These are phyloP conservation scores for Oxytropis ochrocephala DNA, from an alignment of 306 rosid species.

Conservation along the genomic window DNA sequence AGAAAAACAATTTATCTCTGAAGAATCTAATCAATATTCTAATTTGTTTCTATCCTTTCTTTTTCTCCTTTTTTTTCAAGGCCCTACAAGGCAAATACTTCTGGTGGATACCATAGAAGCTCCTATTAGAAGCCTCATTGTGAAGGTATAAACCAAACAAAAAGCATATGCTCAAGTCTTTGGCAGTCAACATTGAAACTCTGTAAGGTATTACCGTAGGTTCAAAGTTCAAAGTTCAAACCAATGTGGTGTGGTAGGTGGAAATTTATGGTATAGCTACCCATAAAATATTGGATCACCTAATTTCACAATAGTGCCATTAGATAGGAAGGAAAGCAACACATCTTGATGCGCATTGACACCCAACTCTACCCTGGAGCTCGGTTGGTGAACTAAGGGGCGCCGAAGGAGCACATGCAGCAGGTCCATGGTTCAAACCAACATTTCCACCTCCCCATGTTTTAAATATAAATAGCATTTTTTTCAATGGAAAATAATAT, in stretches of 20 bases:
- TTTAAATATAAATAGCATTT: neutral
- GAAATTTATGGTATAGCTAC: constrained; percentile 21
- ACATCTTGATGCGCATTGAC: neutral
- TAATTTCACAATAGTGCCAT: constrained; percentile 18
- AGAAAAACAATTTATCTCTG: neutral
- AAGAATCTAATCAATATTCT: constrained; percentile 6
- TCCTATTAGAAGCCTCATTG: neutral
- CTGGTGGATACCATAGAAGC: constrained; percentile 2
- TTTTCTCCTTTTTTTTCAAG: constrained; percentile 13
- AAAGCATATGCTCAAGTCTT: constrained; percentile 28
- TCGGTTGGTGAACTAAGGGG: too few relatives aligned
- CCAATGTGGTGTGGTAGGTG: constrained; percentile 24
- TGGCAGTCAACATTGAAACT: constrained; percentile 23
- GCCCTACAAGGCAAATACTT: constrained; percentile 8
- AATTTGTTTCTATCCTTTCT: neutral
- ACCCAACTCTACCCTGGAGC: neutral
- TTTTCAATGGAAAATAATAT: neutral
- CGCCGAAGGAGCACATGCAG: too few relatives aligned
- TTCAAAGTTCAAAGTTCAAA: constrained; percentile 11
- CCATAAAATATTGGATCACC: constrained; percentile 19
- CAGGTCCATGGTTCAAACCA: too few relatives aligned
- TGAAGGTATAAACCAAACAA: constrained; percentile 16
- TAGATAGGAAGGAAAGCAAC: neutral
- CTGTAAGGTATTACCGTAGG: neutral
- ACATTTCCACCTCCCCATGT: neutral